These are phyloP conservation scores for Vitis hybrid DNA, from an alignment of 177 flowering plant species.

Conservation along the genomic window DNA sequence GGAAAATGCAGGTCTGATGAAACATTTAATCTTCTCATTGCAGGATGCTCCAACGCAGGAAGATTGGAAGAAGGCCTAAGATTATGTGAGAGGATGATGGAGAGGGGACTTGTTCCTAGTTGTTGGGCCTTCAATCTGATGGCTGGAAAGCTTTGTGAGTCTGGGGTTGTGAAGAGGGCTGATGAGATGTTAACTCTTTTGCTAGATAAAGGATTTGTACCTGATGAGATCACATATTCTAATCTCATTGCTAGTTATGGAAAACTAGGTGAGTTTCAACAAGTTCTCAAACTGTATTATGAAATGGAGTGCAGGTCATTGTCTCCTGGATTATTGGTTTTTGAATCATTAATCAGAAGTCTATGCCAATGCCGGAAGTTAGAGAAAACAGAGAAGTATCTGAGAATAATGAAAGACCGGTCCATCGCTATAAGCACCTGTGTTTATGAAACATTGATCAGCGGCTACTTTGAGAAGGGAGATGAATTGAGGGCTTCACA, in stretches of 20 bases:
- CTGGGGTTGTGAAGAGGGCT: conserved; percentile 26
- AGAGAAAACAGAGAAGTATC: conserved; percentile 60
- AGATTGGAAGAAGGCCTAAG: conserved; percentile 43
- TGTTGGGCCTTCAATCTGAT: conserved; percentile 50
- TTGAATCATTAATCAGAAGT: conserved; percentile 40
- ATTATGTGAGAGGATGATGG: conserved; percentile 55
- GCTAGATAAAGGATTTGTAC: conserved; percentile 66
- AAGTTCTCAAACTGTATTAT: conserved; percentile 63
- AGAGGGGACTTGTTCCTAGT: conserved; percentile 54
- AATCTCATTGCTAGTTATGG: conserved; percentile 65
- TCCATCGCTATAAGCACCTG: conserved; percentile 9
- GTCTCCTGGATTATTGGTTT: conserved; percentile 39
- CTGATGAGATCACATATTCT: conserved; percentile 58
- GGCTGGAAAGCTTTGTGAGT: conserved; percentile 32
- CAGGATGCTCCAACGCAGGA: conserved; percentile 47
- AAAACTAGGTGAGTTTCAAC: conserved; percentile 39
- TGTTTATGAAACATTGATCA: conserved; percentile 44
- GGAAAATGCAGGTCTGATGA: conserved; percentile 51
- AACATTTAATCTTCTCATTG: conserved; percentile 60
- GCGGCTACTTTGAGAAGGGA: conserved; percentile 32
- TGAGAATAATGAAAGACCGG: conserved; percentile 45
- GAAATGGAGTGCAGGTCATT: conserved; percentile 65
- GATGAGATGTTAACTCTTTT: conserved; percentile 53
- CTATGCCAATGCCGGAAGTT: conserved; percentile 46
- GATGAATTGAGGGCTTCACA: conserved; percentile 27